A percentile compares a stretch with the other conserved stretches of the same genome.
These are phyloP conservation scores for Phaseolus coccineus DNA, from an alignment of 331 rosid genomes.

Conservation along the genomic window DNA sequence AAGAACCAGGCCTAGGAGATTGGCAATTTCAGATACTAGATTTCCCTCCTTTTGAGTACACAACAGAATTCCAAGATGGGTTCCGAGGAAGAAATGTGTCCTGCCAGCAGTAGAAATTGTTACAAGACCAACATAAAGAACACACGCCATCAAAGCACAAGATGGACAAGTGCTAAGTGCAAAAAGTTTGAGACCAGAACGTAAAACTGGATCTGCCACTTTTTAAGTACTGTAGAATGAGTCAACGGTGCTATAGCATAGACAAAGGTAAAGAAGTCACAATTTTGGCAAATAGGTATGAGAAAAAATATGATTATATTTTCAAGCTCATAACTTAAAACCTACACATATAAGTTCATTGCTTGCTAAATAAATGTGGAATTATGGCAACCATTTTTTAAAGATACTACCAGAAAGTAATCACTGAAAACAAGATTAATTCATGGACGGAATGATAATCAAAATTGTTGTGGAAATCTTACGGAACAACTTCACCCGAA, in stretches of 20 bases:
- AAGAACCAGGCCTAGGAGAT: not conserved
- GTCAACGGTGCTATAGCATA: not conserved
- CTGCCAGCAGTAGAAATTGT: constrained; percentile 53
- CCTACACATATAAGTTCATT: too few relatives aligned
- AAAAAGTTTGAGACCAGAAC: not conserved
- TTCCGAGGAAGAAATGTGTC: constrained; percentile 81
- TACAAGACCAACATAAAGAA: not conserved
- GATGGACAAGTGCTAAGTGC: not conserved
- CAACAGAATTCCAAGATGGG: constrained; percentile 64
- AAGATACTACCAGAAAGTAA: too few relatives aligned
- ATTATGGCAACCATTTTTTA: too few relatives aligned
- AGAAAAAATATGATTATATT: too few relatives aligned
- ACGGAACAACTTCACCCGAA: too few relatives aligned
- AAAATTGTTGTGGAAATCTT: too few relatives aligned
- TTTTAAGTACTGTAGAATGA: constrained; percentile 13
- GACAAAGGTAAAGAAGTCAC: not conserved
- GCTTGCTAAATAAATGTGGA: too few relatives aligned
- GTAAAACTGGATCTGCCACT: not conserved
- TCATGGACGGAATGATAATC: not conserved
- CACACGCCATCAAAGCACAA: not conserved
- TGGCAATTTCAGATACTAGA: constrained; percentile 53
- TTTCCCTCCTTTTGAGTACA: constrained; percentile 55
- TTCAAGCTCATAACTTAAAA: too few relatives aligned
- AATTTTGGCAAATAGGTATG: not conserved
- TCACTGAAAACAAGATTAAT: not conserved